Percentiles rank a stretch among this genome's conserved stretches.
Evolutionary conservation across 805 yeast genomes (phyloP).

Genomic region (Starmerella lactis-condensi): DNA sequence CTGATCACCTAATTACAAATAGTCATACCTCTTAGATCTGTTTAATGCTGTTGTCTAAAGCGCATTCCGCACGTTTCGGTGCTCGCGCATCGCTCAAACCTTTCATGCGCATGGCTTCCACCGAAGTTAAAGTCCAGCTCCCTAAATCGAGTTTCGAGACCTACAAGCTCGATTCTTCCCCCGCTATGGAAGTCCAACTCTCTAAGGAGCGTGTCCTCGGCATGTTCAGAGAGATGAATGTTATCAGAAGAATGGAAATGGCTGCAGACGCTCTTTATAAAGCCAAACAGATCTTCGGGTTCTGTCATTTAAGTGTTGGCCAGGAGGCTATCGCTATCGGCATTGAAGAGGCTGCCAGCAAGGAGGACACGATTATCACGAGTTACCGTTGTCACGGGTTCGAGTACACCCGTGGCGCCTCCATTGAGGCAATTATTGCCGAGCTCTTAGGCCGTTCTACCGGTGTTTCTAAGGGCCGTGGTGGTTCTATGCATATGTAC

Average conservation of each 20-base stretch:
- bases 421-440: conserved; percentile 76
- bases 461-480: conserved; percentile 94
- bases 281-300: conserved; percentile 96
- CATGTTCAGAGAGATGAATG: conserved; percentile 92
- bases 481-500: conserved; percentile 99
- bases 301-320: conserved; percentile 95
- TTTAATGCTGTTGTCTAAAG: too few species aligned
- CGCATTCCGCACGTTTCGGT: too few species aligned
- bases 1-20: too few species aligned
- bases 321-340: conserved; percentile 99
- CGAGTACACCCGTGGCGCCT: conserved; percentile 88
- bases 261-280: conserved; percentile 95
- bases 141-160: conserved; percentile 74
- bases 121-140: conserved; percentile 24
- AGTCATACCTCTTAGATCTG: too few species aligned
- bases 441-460: conserved; percentile 93
- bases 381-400: conserved; percentile 99
- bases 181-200: conserved; percentile 55
- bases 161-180: conserved; percentile 57
- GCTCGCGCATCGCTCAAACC: too few species aligned
- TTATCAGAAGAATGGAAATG: conserved; percentile 90
- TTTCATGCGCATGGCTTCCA: not conserved
- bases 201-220: conserved; percentile 62
- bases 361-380: conserved; percentile 76
- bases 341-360: conserved; percentile 81